Evolutionary conservation across 208 protist genomes (phyloP).

Genomic region (Novymonas esmeraldas): DNA sequence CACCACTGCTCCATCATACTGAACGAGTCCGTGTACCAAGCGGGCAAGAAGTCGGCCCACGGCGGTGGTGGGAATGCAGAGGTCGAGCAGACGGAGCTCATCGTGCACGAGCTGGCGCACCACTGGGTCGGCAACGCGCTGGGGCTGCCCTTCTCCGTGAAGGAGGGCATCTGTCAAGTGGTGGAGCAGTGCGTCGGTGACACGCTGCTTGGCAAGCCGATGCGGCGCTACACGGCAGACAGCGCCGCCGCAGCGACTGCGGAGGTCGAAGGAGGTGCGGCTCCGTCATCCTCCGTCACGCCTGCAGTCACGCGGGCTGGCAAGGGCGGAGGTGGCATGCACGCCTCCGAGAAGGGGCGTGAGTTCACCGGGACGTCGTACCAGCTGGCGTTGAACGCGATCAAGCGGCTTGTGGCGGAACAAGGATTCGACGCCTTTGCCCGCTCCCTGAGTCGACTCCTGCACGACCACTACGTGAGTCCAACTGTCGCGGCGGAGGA

Average conservation of each 20-base stretch:
- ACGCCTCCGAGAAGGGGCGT: constrained; percentile 54
- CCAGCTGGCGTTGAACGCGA: constrained; percentile 48
- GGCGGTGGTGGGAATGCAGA: constrained; percentile 12
- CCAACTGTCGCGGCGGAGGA: constrained; percentile 19
- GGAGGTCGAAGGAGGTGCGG: not conserved
- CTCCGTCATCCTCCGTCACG: not conserved
- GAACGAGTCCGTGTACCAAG: constrained; percentile 63
- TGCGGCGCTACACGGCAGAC: constrained; percentile 24
- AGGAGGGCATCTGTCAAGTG: constrained; percentile 88
- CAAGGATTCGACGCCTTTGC: constrained; percentile 49
- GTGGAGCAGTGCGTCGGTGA: constrained; percentile 74
- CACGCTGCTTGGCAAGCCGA: constrained; percentile 38
- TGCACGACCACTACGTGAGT: constrained; percentile 28
- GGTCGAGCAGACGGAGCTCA: constrained; percentile 53
- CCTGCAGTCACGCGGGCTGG: too few relatives aligned
- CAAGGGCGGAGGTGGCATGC: constrained; percentile 7
- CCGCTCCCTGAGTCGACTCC: constrained; percentile 31
- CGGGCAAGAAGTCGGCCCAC: not conserved
- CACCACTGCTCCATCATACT: constrained; percentile 87
- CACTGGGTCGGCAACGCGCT: constrained; percentile 89
- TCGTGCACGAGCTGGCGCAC: constrained; percentile 88
- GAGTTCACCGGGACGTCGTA: constrained; percentile 77
- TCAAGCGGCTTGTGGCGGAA: constrained; percentile 36
- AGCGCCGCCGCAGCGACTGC: not conserved
- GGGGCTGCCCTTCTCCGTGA: constrained; percentile 81